phyloP scores from a whole-genome alignment of 2,329 filamentous ascomycete species.

The Clonostachys sp. region DNA sequence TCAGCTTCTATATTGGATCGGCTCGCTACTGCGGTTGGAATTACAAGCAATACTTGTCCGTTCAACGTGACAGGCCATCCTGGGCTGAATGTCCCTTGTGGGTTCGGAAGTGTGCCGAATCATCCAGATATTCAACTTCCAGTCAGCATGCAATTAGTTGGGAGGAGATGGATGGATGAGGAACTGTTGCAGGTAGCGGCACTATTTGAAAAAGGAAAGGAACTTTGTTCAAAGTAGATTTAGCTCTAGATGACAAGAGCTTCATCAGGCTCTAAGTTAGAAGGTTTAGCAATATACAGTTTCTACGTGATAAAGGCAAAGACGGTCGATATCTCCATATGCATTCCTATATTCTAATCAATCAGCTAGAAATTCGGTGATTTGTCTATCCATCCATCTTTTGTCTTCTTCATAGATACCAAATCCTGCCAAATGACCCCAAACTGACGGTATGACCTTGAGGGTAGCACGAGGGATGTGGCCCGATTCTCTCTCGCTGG shows the following conservation, averaged over 20 bases:
- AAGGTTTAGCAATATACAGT: neutral
- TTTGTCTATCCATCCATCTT: slow-evolving; percentile 21
- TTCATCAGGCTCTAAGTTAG: too few relatives aligned
- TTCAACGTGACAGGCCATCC: slow-evolving; percentile 47
- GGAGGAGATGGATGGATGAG: slow-evolving; percentile 17
- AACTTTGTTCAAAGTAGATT: neutral
- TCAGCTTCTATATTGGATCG: slow-evolving; percentile 24
- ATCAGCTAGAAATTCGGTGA: slow-evolving; percentile 15
- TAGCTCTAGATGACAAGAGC: too few relatives aligned
- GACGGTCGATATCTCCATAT: too few relatives aligned
- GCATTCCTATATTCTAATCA: neutral
- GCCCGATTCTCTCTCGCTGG: slow-evolving; percentile 22
- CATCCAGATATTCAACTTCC: slow-evolving; percentile 11
- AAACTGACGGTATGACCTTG: slow-evolving; percentile 24
- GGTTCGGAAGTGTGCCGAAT: slow-evolving; percentile 8
- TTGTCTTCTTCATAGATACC: slow-evolving; percentile 19
- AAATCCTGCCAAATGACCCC: slow-evolving; percentile 27
- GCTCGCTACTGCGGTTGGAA: slow-evolving; percentile 34
- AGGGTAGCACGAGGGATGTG: slow-evolving; percentile 17
- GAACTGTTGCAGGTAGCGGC: slow-evolving; percentile 12
- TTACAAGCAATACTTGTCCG: slow-evolving; percentile 38
- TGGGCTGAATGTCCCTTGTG: slow-evolving; percentile 37
- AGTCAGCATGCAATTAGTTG: slow-evolving; percentile 21
- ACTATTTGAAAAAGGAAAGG: slow-evolving; percentile 12
- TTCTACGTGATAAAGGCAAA: too few relatives aligned